Evolutionary conservation across 768 basidiomycete genomes (phyloP).

Genomic region (Pulveroboletus sp.): DNA sequence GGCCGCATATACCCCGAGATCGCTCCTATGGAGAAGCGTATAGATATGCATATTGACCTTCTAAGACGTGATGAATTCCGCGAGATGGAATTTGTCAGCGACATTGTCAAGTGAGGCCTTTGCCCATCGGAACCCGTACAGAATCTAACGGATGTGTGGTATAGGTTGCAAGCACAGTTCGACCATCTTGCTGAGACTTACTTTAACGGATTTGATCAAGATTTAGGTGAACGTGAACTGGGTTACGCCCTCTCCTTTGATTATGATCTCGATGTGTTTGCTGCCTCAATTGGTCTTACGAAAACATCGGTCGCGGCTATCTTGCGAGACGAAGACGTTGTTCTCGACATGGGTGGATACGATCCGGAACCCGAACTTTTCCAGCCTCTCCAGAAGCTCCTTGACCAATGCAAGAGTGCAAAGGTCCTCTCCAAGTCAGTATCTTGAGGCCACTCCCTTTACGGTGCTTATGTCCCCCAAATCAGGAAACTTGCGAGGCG

Average conservation of each 20-base stretch:
- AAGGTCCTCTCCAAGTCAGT: slow-evolving; percentile 77
- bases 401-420: slow-evolving; percentile 79
- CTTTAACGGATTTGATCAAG: slow-evolving; percentile 79
- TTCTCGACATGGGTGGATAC: slow-evolving; percentile 69
- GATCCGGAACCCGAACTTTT: slow-evolving; percentile 76
- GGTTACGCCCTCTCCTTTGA: slow-evolving; percentile 82
- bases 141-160: neutral
- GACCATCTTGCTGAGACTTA: slow-evolving; percentile 89
- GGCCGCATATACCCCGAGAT: slow-evolving; percentile 85
- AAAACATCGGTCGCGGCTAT: slow-evolving; percentile 80
- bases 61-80: slow-evolving; percentile 87
- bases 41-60: slow-evolving; percentile 89
- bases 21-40: slow-evolving; percentile 81
- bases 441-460: neutral
- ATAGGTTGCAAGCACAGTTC: slow-evolving; percentile 88
- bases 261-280: slow-evolving; percentile 90
- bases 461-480: neutral
- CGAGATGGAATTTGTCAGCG: slow-evolving; percentile 90
- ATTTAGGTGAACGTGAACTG: slow-evolving; percentile 87
- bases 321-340: slow-evolving; percentile 75
- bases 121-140: neutral
- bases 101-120: slow-evolving; percentile 73
- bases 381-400: slow-evolving; percentile 74
- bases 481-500: slow-evolving; percentile 84
- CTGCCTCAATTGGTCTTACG: slow-evolving; percentile 85